These are phyloP conservation scores for Clitoria ternatea DNA, from an alignment of 306 rosid species.

Conservation along the genomic window DNA sequence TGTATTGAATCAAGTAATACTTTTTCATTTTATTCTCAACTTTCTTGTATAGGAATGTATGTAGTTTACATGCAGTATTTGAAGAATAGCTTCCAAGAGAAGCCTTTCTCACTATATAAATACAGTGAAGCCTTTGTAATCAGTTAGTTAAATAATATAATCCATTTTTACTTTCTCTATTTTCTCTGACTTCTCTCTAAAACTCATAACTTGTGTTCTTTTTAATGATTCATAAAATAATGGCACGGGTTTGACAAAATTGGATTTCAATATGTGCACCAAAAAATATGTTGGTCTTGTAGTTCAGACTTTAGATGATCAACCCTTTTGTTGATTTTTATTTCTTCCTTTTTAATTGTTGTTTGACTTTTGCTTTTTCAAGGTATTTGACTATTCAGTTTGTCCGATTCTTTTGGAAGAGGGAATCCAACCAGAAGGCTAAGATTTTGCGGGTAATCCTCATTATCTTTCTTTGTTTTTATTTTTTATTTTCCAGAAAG, in stretches of 20 bases:
- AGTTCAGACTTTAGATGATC: too few species aligned
- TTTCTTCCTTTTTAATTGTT: conserved; percentile 13
- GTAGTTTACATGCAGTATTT: too few species aligned
- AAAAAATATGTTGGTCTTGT: background rate
- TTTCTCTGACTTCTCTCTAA: too few species aligned
- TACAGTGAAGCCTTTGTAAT: too few species aligned
- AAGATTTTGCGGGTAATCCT: conserved; percentile 88
- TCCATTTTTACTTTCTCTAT: too few species aligned
- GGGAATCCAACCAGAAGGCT: conserved; percentile 98
- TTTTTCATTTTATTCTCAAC: too few species aligned
- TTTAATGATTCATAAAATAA: background rate
- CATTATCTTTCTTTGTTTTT: background rate
- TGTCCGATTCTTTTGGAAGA: conserved; percentile 99
- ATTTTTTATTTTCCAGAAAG: background rate
- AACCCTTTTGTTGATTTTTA: background rate
- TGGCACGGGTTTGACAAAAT: background rate
- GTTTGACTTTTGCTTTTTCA: conserved; percentile 15
- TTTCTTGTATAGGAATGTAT: too few species aligned
- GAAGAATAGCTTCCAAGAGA: too few species aligned
- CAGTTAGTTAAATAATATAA: too few species aligned
- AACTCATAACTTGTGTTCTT: too few species aligned
- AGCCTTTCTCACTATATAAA: too few species aligned
- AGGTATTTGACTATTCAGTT: conserved; percentile 97
- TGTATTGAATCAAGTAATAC: too few species aligned
- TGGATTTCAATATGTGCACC: background rate